These are phyloP conservation scores for Chlamydomonas applanata DNA, from an alignment of 139 green algal genomes.

Conservation along the genomic window DNA sequence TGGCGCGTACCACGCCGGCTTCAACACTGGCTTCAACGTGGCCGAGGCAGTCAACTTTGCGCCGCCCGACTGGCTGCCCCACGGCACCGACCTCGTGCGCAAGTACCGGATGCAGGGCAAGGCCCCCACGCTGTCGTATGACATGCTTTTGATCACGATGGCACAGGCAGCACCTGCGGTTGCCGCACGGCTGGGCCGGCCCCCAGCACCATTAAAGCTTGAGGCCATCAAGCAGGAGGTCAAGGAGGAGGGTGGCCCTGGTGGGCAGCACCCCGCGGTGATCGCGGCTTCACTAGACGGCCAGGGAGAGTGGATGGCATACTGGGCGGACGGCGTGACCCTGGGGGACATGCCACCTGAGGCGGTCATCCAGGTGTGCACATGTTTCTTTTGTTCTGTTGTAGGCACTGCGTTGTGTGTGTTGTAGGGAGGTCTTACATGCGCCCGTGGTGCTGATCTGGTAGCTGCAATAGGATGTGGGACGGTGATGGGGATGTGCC, in stretches of 20 bases:
- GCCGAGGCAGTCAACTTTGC: conserved; percentile 92
- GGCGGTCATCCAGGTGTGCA: no score
- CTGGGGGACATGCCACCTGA: conserved; percentile 16
- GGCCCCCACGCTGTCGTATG: conserved; percentile 61
- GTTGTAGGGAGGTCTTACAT: no score
- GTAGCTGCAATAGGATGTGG: no score
- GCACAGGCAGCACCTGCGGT: conserved; percentile 30
- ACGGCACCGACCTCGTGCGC: conserved; percentile 52
- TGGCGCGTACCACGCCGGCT: conserved; percentile 81
- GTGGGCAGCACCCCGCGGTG: no score
- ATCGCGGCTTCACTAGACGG: background rate
- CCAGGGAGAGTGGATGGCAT: background rate
- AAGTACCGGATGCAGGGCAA: conserved; percentile 67
- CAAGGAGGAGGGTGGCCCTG: background rate
- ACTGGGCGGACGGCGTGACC: conserved; percentile 6
- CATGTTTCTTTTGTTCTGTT: no score
- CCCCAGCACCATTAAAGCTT: no score
- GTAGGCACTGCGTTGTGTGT: no score
- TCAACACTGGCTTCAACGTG: conserved; percentile 86
- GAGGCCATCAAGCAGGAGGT: conserved; percentile 4
- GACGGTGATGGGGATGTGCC: no score
- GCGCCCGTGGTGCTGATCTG: no score
- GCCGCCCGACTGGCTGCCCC: conserved; percentile 84
- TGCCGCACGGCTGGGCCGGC: background rate
- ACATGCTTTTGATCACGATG: conserved; percentile 66